Conservation (phyloP, 2,329 filamentous ascomycete species). For the Didymella segeticola region DNA sequence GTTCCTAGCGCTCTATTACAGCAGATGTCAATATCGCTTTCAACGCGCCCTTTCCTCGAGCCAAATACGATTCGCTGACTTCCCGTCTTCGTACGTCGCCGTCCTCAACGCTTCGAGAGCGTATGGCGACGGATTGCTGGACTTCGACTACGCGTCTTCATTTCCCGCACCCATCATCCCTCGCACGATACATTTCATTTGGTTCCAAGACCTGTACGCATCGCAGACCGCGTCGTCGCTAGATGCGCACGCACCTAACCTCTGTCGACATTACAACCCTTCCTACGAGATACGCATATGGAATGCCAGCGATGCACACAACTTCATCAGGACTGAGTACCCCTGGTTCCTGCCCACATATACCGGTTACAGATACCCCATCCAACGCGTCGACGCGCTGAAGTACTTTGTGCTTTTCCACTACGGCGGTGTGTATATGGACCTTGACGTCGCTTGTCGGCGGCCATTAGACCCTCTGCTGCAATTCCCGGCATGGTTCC, state of each 20-base stretch:
- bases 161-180: constrained; percentile 17
- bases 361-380: constrained; percentile 31
- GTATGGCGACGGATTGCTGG: constrained; percentile 6
- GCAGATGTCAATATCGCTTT: constrained; percentile 17
- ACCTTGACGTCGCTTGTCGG: constrained; percentile 33
- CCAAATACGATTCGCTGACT: constrained; percentile 19
- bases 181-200: constrained; percentile 25
- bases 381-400: constrained; percentile 35
- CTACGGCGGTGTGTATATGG: constrained; percentile 37
- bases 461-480: constrained; percentile 27
- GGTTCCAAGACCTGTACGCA: constrained; percentile 26
- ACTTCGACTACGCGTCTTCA: constrained; percentile 18
- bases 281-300: constrained; percentile 27
- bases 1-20: not conserved
- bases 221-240: too few species aligned
- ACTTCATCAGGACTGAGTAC: constrained; percentile 24
- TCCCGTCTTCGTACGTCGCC: constrained; percentile 15
- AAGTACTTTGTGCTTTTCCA: constrained; percentile 36
- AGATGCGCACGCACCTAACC: constrained; percentile 22
- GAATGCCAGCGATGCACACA: constrained; percentile 24
- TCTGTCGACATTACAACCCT: constrained; percentile 26
- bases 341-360: constrained; percentile 31
- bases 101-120: constrained; percentile 18
- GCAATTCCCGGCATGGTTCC: constrained; percentile 28
- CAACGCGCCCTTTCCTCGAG: constrained; percentile 8